Evolutionary conservation across 306 rosid genomes (phyloP).

Genomic region (Lathyrus oleraceus): DNA sequence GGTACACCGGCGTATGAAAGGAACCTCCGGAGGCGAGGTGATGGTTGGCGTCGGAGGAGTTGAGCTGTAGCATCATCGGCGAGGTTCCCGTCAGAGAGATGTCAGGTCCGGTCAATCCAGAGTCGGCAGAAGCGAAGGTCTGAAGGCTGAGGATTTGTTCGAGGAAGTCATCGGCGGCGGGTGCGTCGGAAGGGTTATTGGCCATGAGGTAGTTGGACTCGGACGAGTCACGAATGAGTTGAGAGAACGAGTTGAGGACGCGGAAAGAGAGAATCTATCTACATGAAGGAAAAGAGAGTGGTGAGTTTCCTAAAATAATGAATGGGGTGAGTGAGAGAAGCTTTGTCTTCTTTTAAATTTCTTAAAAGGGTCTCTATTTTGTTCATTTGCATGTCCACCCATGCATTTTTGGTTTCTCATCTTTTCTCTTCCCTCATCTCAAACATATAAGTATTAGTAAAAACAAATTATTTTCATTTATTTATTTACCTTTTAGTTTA

Average conservation of each 20-base stretch:
- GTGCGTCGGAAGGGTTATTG: conserved; percentile 73
- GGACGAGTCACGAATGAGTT: conserved; percentile 39
- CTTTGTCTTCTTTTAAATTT: neutral
- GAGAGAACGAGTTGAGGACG: conserved; percentile 37
- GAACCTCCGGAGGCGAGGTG: conserved; percentile 49
- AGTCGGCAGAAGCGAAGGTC: conserved; percentile 60
- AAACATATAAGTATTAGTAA: too few relatives aligned
- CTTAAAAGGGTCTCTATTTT: neutral
- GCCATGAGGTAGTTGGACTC: conserved; percentile 56
- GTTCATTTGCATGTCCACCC: neutral
- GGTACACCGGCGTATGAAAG: conserved; percentile 70
- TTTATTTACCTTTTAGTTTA: too few relatives aligned
- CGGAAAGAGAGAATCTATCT: conserved; percentile 24
- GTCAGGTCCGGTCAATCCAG: conserved; percentile 49
- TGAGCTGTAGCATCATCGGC: conserved; percentile 89
- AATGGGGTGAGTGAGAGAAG: neutral
- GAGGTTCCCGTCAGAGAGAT: conserved; percentile 51
- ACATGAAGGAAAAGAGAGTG: conserved; percentile 38
- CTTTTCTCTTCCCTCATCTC: too few relatives aligned
- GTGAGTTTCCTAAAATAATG: neutral
- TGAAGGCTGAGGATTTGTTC: conserved; percentile 89
- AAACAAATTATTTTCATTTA: too few relatives aligned
- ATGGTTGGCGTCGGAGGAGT: conserved; percentile 71
- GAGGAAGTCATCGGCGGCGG: conserved; percentile 81
- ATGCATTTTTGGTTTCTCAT: too few relatives aligned